A percentile compares a stretch with the other conserved stretches of the same genome.
Conservation (phyloP, 176 grass and related monocot species). For the Saccharum spontaneum region DNA sequence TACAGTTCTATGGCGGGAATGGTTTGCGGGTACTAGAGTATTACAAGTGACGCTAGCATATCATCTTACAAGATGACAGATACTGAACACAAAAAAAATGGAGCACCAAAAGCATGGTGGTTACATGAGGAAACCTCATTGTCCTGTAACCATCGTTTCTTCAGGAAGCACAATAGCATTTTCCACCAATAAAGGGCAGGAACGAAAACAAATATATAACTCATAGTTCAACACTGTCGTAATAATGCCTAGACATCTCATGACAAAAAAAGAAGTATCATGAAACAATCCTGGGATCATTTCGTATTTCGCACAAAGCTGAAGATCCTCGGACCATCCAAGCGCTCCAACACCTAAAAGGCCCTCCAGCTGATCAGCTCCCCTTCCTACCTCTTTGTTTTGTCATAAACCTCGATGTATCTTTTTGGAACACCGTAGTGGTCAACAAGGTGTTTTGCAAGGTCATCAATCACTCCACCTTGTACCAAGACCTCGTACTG, state of each 20-base stretch:
- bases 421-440: slow-evolving; percentile 87
- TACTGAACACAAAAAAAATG: neutral
- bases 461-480: slow-evolving; percentile 84
- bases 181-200: neutral
- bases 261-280: neutral
- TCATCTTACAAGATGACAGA: neutral
- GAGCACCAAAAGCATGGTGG: neutral
- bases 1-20: neutral
- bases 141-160: neutral
- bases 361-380: neutral
- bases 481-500: slow-evolving; percentile 85
- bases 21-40: neutral
- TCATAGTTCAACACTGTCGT: neutral
- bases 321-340: neutral
- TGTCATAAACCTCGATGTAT: slow-evolving; percentile 91
- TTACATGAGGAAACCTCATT: neutral
- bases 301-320: neutral
- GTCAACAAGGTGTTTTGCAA: slow-evolving; percentile 85
- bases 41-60: neutral
- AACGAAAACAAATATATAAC: neutral
- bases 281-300: neutral
- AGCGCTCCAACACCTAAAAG: neutral
- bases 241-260: neutral
- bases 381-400: slow-evolving; percentile 69
- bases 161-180: neutral